Percentiles rank a stretch among this genome's conserved stretches.
Conservation (phyloP, 2,329 filamentous ascomycete species). For the Penicillium sp. region DNA sequence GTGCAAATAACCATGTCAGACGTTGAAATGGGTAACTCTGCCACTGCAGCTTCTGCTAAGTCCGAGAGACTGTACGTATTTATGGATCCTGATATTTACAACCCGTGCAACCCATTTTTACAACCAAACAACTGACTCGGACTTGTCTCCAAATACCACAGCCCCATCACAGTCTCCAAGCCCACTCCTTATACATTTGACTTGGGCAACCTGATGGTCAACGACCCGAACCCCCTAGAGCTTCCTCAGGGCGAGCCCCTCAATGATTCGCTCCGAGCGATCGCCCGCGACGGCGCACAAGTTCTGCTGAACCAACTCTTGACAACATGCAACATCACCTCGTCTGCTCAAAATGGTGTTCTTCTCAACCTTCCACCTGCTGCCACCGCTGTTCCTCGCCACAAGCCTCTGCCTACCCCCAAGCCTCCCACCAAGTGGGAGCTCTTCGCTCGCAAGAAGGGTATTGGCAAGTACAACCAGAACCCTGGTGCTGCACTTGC, state of each 20-base stretch:
- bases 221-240: constrained; percentile 77
- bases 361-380: constrained; percentile 69
- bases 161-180: constrained; percentile 64
- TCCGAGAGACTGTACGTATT: constrained; percentile 37
- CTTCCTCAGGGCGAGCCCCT: constrained; percentile 46
- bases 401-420: constrained; percentile 79
- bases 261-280: constrained; percentile 63
- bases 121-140: constrained; percentile 15
- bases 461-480: constrained; percentile 77
- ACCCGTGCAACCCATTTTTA: constrained; percentile 1
- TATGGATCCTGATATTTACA: neutral
- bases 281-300: constrained; percentile 85
- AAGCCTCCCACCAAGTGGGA: constrained; percentile 92
- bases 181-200: constrained; percentile 90
- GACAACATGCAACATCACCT: constrained; percentile 73
- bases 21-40: constrained; percentile 21
- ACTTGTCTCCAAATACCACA: constrained; percentile 9
- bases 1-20: constrained; percentile 21
- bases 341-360: constrained; percentile 59
- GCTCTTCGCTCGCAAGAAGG: constrained; percentile 93
- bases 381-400: constrained; percentile 69
- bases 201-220: constrained; percentile 76
- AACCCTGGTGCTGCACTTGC: constrained; percentile 52
- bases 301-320: constrained; percentile 91
- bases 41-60: constrained; percentile 23